A percentile compares a stretch with the other conserved stretches of the same genome.
These are phyloP conservation scores for Murraya paniculata DNA, from an alignment of 345 rosid species.

Conservation along the genomic window DNA sequence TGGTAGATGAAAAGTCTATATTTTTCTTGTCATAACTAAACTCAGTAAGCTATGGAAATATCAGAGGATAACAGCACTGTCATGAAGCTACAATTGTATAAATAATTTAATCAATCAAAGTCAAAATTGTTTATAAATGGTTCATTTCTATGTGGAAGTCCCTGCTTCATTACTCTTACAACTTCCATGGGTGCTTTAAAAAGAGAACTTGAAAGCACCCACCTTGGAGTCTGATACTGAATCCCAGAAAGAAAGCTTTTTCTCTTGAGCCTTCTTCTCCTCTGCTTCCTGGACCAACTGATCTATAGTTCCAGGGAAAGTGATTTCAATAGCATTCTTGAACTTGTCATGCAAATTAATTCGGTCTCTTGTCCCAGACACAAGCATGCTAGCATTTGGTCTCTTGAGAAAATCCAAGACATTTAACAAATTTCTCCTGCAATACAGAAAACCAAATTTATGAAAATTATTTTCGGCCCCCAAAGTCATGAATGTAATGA, in stretches of 20 bases:
- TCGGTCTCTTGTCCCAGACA: conserved; percentile 85
- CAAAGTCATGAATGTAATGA: not conserved
- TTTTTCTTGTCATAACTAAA: not conserved
- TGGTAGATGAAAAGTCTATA: too few species aligned
- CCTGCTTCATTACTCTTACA: not conserved
- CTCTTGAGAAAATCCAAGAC: conserved; percentile 82
- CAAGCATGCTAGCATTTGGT: conserved; percentile 79
- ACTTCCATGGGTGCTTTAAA: conserved; percentile 25
- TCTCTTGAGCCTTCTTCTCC: conserved; percentile 45
- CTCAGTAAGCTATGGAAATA: not conserved
- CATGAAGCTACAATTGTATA: not conserved
- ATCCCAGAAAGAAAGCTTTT: conserved; percentile 80
- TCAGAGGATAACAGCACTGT: not conserved
- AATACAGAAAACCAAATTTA: not conserved
- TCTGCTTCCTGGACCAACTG: conserved; percentile 54
- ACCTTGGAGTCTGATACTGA: conserved; percentile 62
- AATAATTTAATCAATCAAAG: conserved; percentile 3
- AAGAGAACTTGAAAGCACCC: conserved; percentile 78
- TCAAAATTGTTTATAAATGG: conserved; percentile 21
- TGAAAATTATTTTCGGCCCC: not conserved
- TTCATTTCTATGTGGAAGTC: not conserved
- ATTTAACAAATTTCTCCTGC: conserved; percentile 84
- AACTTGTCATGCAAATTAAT: conserved; percentile 76
- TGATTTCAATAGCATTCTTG: conserved; percentile 59
- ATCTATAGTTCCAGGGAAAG: conserved; percentile 59